phyloP scores from a whole-genome alignment of 768 basidiomycete species.

The Hemileccinum impolitum region DNA sequence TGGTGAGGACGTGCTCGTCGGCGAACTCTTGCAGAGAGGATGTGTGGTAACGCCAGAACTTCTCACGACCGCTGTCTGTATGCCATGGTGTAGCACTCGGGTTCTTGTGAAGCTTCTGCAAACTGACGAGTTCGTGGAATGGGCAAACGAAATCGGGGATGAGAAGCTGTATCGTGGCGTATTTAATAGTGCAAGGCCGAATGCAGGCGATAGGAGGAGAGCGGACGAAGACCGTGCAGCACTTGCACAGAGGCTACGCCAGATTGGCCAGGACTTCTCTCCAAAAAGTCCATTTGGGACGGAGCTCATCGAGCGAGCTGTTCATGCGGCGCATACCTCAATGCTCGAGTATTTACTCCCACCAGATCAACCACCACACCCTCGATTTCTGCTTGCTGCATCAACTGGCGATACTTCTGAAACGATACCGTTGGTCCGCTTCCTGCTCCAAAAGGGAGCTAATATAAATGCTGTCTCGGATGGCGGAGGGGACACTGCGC shows the following conservation, averaged over 20 bases:
- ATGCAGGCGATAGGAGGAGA: background rate
- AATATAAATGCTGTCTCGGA: background rate
- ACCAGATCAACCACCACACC: background rate
- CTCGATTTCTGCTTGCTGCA: background rate
- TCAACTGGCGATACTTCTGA: background rate
- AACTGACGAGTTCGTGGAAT: background rate
- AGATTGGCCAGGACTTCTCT: background rate
- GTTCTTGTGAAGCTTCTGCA: background rate
- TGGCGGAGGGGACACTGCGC: background rate
- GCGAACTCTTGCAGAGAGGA: background rate
- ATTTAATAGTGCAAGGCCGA: background rate
- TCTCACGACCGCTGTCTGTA: background rate
- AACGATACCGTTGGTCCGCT: background rate
- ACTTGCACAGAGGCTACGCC: background rate
- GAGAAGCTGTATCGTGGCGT: too few species aligned
- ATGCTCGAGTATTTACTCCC: background rate
- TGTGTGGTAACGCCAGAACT: background rate
- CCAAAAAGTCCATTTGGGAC: background rate
- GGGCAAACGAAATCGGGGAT: background rate
- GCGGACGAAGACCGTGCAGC: background rate
- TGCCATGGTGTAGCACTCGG: slow-evolving; percentile 2
- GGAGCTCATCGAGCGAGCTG: background rate
- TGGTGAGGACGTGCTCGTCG: background rate
- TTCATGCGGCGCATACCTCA: too few species aligned
- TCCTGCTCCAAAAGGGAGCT: slow-evolving; percentile 2